Evolutionary conservation across 495 filamentous ascomycete genomes (phyloP).

Genomic region (Lasiosphaeria miniovina): DNA sequence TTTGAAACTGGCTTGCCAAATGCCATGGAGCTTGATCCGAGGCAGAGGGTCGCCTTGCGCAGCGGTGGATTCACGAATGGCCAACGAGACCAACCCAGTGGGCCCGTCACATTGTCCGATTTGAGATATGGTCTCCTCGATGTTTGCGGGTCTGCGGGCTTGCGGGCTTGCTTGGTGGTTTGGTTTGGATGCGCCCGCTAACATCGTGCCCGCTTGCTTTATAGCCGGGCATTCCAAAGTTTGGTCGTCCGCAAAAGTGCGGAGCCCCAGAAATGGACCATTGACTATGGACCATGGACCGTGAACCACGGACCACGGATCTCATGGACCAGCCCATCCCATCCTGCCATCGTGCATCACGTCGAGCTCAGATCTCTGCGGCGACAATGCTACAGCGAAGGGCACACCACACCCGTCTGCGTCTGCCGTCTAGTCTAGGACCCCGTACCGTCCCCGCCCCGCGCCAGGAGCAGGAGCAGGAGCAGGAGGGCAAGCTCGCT

Average conservation of each 20-base stretch:
- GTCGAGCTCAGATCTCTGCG: constrained; percentile 18
- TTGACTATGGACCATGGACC: not conserved
- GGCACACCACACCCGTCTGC: not conserved
- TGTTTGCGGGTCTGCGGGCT: not conserved
- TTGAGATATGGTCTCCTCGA: not conserved
- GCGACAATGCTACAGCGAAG: constrained; percentile 20
- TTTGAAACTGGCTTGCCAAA: constrained; percentile 24
- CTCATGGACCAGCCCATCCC: constrained; percentile 15
- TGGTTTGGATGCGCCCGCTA: constrained; percentile 17
- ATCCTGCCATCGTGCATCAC: constrained; percentile 22
- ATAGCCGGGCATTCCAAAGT: constrained; percentile 17
- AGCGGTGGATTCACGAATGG: constrained; percentile 17
- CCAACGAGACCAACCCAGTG: not conserved
- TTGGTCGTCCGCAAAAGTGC: constrained; percentile 20
- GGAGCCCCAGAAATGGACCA: constrained; percentile 21
- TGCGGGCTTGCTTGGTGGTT: constrained; percentile 18
- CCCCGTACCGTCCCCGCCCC: no score
- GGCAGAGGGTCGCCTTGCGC: constrained; percentile 9
- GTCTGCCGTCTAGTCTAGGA: no score
- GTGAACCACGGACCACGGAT: not conserved
- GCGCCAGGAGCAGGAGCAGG: not conserved
- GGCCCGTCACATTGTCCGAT: not conserved
- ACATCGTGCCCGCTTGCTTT: constrained; percentile 5
- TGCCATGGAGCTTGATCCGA: constrained; percentile 14
- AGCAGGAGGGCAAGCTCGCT: constrained; percentile 5